These are phyloP conservation scores for Pholiota adiposa DNA, from an alignment of 1,284 basidiomycete genomes.

Conservation along the genomic window DNA sequence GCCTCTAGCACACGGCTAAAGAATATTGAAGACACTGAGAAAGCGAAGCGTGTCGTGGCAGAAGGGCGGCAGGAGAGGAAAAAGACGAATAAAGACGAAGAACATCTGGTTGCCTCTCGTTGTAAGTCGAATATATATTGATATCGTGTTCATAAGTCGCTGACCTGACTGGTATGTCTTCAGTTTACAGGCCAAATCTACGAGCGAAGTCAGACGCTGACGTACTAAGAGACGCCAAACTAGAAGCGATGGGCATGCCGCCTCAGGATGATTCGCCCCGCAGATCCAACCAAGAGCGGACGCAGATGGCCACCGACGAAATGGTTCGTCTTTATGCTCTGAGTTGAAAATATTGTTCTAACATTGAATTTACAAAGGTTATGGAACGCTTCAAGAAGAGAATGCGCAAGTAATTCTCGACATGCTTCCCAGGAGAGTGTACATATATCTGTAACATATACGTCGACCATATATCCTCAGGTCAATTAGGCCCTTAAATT, in stretches of 20 bases:
- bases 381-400: slow-evolving; percentile 90
- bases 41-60: slow-evolving; percentile 85
- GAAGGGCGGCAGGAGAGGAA: slow-evolving; percentile 70
- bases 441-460: slow-evolving; percentile 19
- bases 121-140: slow-evolving; percentile 68
- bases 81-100: slow-evolving; percentile 67
- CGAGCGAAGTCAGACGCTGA: slow-evolving; percentile 84
- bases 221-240: slow-evolving; percentile 82
- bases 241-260: slow-evolving; percentile 79
- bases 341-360: not conserved
- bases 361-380: slow-evolving; percentile 48
- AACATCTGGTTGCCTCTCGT: slow-evolving; percentile 79
- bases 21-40: slow-evolving; percentile 97
- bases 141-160: not conserved
- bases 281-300: slow-evolving; percentile 55
- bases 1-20: slow-evolving; percentile 76
- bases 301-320: slow-evolving; percentile 91
- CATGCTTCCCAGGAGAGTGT: slow-evolving; percentile 15
- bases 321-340: slow-evolving; percentile 50
- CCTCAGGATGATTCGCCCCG: slow-evolving; percentile 59
- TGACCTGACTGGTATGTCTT: slow-evolving; percentile 3
- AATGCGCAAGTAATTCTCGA: slow-evolving; percentile 64
- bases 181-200: slow-evolving; percentile 84
- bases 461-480: slow-evolving; percentile 11
- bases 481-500: not conserved